phyloP scores from a whole-genome alignment of 106 monocot species.

The Chionographis japonica region DNA sequence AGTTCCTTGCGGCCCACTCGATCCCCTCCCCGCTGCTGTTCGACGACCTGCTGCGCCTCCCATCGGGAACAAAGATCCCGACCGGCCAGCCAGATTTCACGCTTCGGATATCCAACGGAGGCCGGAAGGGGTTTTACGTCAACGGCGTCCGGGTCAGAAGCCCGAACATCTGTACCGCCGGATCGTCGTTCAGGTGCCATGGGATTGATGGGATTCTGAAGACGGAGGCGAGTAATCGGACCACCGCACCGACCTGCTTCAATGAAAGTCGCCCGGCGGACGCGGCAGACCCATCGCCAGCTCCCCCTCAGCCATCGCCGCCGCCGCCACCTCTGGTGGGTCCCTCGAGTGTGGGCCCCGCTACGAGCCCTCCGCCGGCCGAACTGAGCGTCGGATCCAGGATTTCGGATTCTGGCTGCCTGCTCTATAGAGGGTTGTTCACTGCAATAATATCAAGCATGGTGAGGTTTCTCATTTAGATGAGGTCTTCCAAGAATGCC shows the following conservation, averaged over 20 bases:
- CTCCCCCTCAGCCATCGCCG: not conserved
- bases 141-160: slow-evolving; percentile 31
- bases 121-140: slow-evolving; percentile 27
- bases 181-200: slow-evolving; percentile 48
- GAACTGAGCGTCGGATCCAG: not conserved
- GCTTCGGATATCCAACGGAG: slow-evolving; percentile 18
- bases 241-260: not conserved
- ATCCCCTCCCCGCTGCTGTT: slow-evolving; percentile 39
- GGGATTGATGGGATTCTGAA: slow-evolving; percentile 43
- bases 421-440: slow-evolving; percentile 4
- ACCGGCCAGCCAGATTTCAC: slow-evolving; percentile 21
- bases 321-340: slow-evolving; percentile 4
- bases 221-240: not conserved
- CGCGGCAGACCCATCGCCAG: slow-evolving; percentile 4
- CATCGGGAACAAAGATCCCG: slow-evolving; percentile 35
- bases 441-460: not conserved
- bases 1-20: slow-evolving; percentile 44
- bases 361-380: slow-evolving; percentile 7
- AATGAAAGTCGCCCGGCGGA: not conserved
- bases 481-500: no score
- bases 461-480: not conserved
- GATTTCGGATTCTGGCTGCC: slow-evolving; percentile 2
- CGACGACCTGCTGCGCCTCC: slow-evolving; percentile 34
- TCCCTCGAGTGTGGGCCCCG: not conserved
- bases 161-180: slow-evolving; percentile 30